phyloP scores from a whole-genome alignment of 352 stramenopile genomes.

The Albugo candida region DNA sequence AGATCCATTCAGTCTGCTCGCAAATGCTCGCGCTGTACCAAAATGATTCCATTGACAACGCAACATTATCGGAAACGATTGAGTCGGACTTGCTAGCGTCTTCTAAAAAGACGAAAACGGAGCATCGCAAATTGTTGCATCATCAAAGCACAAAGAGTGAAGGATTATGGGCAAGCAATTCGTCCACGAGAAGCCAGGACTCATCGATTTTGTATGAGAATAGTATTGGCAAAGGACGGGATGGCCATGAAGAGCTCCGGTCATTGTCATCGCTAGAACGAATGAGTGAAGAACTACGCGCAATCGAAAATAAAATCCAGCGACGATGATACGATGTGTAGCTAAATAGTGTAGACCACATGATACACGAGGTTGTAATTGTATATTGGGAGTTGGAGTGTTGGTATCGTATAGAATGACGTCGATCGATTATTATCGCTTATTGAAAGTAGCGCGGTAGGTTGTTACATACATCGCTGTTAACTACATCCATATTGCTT shows the following conservation, averaged over 20 bases:
- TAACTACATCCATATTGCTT: no score
- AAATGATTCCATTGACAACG: constrained; percentile 12
- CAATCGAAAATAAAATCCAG: constrained; percentile 50
- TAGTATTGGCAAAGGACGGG: not conserved
- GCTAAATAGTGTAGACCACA: no score
- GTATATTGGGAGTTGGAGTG: not conserved
- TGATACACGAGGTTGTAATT: no score
- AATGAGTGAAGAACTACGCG: constrained; percentile 39
- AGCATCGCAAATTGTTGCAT: constrained; percentile 8
- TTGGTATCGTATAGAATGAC: not conserved
- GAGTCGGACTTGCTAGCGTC: constrained; percentile 3
- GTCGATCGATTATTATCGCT: constrained; percentile 51
- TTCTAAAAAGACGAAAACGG: not conserved
- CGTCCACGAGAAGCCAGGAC: not conserved
- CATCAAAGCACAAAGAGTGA: constrained; percentile 3
- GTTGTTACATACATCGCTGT: not conserved
- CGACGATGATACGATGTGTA: no score
- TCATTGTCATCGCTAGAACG: constrained; percentile 35
- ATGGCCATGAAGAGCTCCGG: constrained; percentile 4
- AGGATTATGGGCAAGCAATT: not conserved
- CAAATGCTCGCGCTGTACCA: constrained; percentile 17
- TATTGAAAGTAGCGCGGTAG: constrained; percentile 56
- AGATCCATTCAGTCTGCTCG: constrained; percentile 21
- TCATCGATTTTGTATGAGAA: constrained; percentile 1
- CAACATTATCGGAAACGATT: constrained; percentile 10